Base-by-base conservation (phyloP, 371 early-diverging fungal genomes). In the Massospora cicadina region DNA sequence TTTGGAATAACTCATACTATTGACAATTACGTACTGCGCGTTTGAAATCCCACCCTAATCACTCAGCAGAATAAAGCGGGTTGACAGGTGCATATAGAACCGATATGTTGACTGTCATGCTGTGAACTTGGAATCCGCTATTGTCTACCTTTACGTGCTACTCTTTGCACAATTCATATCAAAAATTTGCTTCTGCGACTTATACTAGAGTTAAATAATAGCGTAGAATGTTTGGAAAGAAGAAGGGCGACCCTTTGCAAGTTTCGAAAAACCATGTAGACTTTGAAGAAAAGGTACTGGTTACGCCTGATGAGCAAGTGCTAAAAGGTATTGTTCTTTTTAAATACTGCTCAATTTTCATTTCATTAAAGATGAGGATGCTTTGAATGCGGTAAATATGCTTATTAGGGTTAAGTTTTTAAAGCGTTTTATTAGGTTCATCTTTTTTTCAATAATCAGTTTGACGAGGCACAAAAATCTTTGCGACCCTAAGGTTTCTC, bases 381-480 rank as follows among this genome's bases (percentile, higher is more conserved):
- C 60, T 1, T 12, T 59, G 31, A 13, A 59, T 30, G 60, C 29
- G 10, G 60, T 59, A 59, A 59, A n/a, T n/a, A n/a, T n/a, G n/a
- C 21, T 59, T 59, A 29, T 29, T 29, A 1, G 31, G 7, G 31
- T 33, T 12, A 12, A 2, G 10, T 33, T 1, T 12, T 12, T 33
- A 5, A n/a, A 28, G 25, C n/a, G 24, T 33, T 1, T 61, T 32
- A 2, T 10, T 31, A 61, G 61, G 61, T 61, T 2, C 33, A 61
- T 7, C 24, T 29, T n/a, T 61, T 61, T 30, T 61, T 61, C 33
- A 61, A 61, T 2, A 61, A 61, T 33, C 61, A 61, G 25, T 61
- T 61, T 13, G 61, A 61, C 53, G 33, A 61, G 53, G 61, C 61
- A 17, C 29, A 61, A 31, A 53, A 2, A 2, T n/a, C 13, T 61